Percentiles rank a stretch among this genome's conserved stretches.
Conservation (phyloP, 2,329 filamentous ascomycete genomes). For the Epichloe sibirici region DNA sequence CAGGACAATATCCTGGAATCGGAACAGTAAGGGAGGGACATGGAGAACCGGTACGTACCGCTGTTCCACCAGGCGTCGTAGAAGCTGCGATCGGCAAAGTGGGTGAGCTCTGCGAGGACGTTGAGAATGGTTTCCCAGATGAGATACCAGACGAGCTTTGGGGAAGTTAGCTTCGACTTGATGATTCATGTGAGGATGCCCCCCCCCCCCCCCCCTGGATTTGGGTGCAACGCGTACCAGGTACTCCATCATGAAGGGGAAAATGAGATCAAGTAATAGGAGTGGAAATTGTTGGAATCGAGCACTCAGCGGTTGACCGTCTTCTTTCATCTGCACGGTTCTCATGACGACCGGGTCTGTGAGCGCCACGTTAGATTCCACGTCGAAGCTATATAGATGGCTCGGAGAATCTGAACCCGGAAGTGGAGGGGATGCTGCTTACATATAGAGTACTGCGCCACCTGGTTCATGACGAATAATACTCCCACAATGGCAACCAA, state of each 20-base stretch:
- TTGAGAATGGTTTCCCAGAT: constrained; percentile 71
- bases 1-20: no score
- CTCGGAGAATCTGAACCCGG: no score
- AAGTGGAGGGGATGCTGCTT: constrained; percentile 4
- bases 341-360: constrained; percentile 55
- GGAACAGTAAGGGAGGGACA: no score
- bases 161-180: not conserved
- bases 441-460: constrained; percentile 64
- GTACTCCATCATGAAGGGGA: constrained; percentile 71
- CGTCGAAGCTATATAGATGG: not conserved
- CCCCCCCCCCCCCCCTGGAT: no score
- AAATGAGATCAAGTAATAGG: constrained; percentile 62
- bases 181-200: no score
- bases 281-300: constrained; percentile 60
- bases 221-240: constrained; percentile 26
- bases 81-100: constrained; percentile 67
- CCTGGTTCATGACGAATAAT: constrained; percentile 66
- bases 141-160: constrained; percentile 57
- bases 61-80: constrained; percentile 54
- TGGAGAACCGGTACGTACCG: constrained; percentile 19
- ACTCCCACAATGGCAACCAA: constrained; percentile 56
- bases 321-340: constrained; percentile 55
- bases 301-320: constrained; percentile 44
- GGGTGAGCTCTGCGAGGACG: constrained; percentile 62
- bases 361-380: constrained; percentile 3